Evolutionary conservation across 192 early-diverging fungal species (phyloP).

Genomic region (Powellomyces hirtus): DNA sequence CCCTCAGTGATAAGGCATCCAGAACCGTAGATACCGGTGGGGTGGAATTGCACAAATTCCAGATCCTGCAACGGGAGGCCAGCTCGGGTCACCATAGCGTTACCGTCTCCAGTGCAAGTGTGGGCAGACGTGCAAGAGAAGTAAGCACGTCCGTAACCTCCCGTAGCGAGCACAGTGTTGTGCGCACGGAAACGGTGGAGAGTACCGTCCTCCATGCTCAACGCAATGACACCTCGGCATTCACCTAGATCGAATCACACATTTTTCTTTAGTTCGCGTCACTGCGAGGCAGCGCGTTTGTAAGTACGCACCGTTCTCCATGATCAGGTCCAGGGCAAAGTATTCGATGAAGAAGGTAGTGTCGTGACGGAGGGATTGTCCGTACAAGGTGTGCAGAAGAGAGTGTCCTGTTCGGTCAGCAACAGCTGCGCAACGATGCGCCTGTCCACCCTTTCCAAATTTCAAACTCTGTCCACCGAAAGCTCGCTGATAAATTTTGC

Average conservation of each 20-base stretch:
- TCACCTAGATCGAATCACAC: too few relatives aligned
- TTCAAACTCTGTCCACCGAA: constrained; percentile 97
- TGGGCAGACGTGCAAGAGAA: constrained; percentile 98
- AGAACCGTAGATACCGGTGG: constrained; percentile 97
- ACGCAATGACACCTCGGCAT: constrained; percentile 94
- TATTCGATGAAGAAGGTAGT: constrained; percentile 99
- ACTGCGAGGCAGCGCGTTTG: too few relatives aligned
- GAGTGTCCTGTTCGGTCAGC: constrained; percentile 99
- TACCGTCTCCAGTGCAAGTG: constrained; percentile 98
- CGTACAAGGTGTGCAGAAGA: constrained; percentile 96
- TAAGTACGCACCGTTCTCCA: constrained; percentile 98
- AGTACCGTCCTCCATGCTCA: constrained; percentile 98
- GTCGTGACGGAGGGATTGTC: constrained; percentile 92
- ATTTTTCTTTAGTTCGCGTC: too few relatives aligned
- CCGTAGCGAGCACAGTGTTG: constrained; percentile 98
- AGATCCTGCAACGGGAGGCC: constrained; percentile 96
- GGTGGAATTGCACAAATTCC: constrained; percentile 99
- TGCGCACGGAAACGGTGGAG: constrained; percentile 96
- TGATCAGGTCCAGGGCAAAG: constrained; percentile 97
- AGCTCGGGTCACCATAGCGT: constrained; percentile 97
- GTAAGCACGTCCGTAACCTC: constrained; percentile 98
- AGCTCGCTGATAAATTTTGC: constrained; percentile 98
- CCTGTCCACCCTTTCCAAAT: constrained; percentile 96
- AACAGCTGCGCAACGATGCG: constrained; percentile 95
- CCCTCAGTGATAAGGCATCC: constrained; percentile 98